Base-by-base conservation (phyloP, 2,329 filamentous ascomycete genomes). In the Capronia coronata region DNA sequence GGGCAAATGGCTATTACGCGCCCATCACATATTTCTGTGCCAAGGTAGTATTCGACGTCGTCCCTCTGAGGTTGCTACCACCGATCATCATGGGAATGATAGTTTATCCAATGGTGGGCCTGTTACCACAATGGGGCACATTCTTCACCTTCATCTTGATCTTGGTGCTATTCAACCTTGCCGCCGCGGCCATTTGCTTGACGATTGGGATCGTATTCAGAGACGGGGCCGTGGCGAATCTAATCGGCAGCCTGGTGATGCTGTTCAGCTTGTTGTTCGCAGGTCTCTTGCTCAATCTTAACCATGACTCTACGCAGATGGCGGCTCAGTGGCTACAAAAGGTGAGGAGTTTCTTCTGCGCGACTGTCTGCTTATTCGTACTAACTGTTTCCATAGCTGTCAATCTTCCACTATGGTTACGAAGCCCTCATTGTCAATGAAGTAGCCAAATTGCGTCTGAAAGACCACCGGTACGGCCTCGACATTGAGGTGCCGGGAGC, bases 391-490 rank as follows among this genome's bases (percentile, higher is more conserved):
- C 9, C 46, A 22, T 59, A 84, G 70, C 72, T 98, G 7, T 96
- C 90, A 1, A 98, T 98, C 56, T 98, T 98, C 77, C 93, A 98
- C 66, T 98, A 94, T 64, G 91, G 85, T 3, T 97, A 97, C 61
- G 93, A 98, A 73, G 86, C 87, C 1, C 78, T 98, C 11, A 94
- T 97, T 56, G 93, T 98, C 61, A 98, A 97, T 64, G 93, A 98
- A 71, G 94, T 96, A 40, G 83, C 88, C 21, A 87, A 88, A 62
- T 75, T 98, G 37, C 91, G 86, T 0, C 78, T 98, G 21, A 80
- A 94, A 35, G 93, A 98, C 66, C 84, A 93, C 68, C 94, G 97
- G 69, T 96, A 95, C 58, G 93, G 93, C 4, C 79, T 98, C 3
- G 89, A 97, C 63, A 98, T 98, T 56, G 91, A 93, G 45, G 89